These are phyloP conservation scores for Chrysosporium keratinophilum DNA, from an alignment of 2,329 filamentous ascomycete genomes.

Conservation along the genomic window DNA sequence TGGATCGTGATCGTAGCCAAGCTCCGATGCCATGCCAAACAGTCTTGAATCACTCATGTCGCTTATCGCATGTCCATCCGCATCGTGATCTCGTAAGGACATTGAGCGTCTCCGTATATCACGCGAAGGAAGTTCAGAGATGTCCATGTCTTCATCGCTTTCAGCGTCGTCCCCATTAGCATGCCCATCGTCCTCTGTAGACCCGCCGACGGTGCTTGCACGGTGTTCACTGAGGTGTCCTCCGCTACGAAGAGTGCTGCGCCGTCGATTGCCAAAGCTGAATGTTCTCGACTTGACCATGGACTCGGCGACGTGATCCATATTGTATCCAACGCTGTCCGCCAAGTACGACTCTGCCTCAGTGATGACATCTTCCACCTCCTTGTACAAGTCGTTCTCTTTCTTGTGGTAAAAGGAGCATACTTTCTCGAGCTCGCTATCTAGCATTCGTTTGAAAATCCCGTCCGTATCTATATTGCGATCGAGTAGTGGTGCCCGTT, in stretches of 20 bases:
- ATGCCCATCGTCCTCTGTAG: conserved; percentile 40
- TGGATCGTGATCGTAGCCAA: conserved; percentile 52
- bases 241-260: conserved; percentile 46
- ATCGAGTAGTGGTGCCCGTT: conserved; percentile 72
- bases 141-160: conserved; percentile 54
- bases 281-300: conserved; percentile 34
- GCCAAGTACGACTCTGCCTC: conserved; percentile 62
- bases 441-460: conserved; percentile 70
- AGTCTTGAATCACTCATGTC: conserved; percentile 33
- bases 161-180: conserved; percentile 34
- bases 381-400: conserved; percentile 74
- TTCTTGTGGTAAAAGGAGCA: conserved; percentile 82
- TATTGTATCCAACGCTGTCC: conserved; percentile 40
- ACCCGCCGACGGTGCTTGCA: conserved; percentile 36
- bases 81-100: conserved; percentile 19
- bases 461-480: conserved; percentile 62
- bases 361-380: conserved; percentile 63
- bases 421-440: conserved; percentile 88
- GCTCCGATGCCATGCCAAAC: conserved; percentile 49
- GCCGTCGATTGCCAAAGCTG: conserved; percentile 31
- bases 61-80: conserved; percentile 22
- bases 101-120: conserved; percentile 32
- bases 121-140: conserved; percentile 36
- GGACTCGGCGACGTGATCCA: conserved; percentile 34
- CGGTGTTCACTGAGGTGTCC: conserved; percentile 31